These are phyloP conservation scores for Eutrema yunnanense DNA, from an alignment of 345 rosid genomes.

Conservation along the genomic window DNA sequence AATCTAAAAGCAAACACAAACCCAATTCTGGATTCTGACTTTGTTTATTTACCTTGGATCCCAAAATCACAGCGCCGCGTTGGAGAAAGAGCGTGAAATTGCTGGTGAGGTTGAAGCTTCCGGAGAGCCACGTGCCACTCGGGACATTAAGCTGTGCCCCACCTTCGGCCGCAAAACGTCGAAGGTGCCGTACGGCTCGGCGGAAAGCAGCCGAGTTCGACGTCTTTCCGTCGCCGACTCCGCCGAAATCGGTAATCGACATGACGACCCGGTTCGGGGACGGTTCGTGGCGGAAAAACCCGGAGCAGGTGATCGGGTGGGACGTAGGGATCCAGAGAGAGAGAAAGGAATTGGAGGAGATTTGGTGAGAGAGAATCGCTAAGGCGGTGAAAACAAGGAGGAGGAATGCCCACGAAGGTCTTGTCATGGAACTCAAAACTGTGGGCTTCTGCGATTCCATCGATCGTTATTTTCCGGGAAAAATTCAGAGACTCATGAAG, in stretches of 20 bases:
- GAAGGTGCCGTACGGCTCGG: slow-evolving; percentile 54
- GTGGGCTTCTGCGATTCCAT: slow-evolving; percentile 50
- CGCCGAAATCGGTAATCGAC: slow-evolving; percentile 83
- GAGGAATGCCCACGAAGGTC: slow-evolving; percentile 48
- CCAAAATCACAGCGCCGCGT: slow-evolving; percentile 72
- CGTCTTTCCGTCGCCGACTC: slow-evolving; percentile 76
- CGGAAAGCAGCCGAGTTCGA: slow-evolving; percentile 75
- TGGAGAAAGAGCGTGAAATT: slow-evolving; percentile 87
- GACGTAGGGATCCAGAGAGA: slow-evolving; percentile 25
- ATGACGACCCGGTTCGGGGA: slow-evolving; percentile 47
- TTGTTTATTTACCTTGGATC: slow-evolving; percentile 57
- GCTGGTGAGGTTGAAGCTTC: slow-evolving; percentile 91
- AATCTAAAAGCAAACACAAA: slow-evolving; percentile 5
- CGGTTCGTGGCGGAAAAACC: slow-evolving; percentile 2
- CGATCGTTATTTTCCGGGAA: slow-evolving; percentile 13
- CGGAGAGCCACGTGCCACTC: slow-evolving; percentile 75
- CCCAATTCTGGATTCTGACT: neutral
- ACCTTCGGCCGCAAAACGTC: slow-evolving; percentile 38
- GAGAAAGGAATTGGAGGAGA: slow-evolving; percentile 38
- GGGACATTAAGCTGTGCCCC: slow-evolving; percentile 85
- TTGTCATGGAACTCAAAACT: slow-evolving; percentile 16
- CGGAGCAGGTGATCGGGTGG: slow-evolving; percentile 28
- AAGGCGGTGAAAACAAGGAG: slow-evolving; percentile 46
- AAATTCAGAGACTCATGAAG: slow-evolving; percentile 14
- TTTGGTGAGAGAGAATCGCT: slow-evolving; percentile 53